These are phyloP conservation scores for Phytopythium vexans DNA, from an alignment of 352 stramenopile genomes.

Conservation along the genomic window DNA sequence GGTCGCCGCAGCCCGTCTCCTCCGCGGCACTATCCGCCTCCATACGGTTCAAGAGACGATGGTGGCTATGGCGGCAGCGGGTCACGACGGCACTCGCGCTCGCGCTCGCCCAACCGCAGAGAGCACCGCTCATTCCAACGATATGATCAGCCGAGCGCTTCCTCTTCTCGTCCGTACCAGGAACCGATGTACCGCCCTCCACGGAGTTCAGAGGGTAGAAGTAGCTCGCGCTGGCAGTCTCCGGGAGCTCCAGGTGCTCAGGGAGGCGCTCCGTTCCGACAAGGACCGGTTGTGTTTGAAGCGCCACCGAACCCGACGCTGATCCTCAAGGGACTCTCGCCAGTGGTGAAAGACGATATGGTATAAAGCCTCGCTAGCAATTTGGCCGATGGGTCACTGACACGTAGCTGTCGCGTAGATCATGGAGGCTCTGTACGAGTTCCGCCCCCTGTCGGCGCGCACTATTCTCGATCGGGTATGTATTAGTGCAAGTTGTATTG, in stretches of 20 bases:
- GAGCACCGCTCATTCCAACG: neutral
- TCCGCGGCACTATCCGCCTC: too few species aligned
- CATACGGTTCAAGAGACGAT: neutral
- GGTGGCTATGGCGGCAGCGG: neutral
- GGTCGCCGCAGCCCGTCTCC: too few species aligned
- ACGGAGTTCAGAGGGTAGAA: too few species aligned
- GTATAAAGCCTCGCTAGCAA: constrained; percentile 26
- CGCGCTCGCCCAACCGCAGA: neutral
- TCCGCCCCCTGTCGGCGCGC: constrained; percentile 40
- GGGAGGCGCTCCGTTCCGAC: too few species aligned
- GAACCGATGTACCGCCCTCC: too few species aligned
- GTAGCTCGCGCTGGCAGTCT: too few species aligned
- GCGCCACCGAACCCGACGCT: constrained; percentile 54
- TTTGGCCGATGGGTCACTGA: neutral
- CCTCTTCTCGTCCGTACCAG: too few species aligned
- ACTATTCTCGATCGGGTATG: constrained; percentile 72
- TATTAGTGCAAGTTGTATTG: neutral
- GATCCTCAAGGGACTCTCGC: constrained; percentile 54
- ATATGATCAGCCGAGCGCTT: too few species aligned
- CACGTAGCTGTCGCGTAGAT: constrained; percentile 35
- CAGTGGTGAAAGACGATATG: constrained; percentile 58
- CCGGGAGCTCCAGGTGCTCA: too few species aligned
- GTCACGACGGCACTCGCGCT: neutral
- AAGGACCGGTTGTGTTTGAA: constrained; percentile 5
- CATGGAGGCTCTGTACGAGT: constrained; percentile 39